These are phyloP conservation scores for Microthyrium microscopicum DNA, from an alignment of 2,329 filamentous ascomycete species.

Conservation along the genomic window DNA sequence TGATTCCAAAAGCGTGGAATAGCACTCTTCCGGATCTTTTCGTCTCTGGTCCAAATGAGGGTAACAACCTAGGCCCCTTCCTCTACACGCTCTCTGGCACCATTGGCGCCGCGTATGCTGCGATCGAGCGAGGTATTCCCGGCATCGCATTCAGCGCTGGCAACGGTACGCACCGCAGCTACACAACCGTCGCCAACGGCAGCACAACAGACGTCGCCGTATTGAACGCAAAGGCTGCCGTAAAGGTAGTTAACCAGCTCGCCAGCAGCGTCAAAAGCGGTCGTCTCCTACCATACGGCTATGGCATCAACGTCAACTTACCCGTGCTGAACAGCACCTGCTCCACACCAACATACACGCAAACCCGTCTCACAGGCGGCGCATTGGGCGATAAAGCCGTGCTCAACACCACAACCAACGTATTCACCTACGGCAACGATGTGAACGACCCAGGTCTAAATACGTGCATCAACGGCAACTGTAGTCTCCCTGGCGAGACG, in stretches of 20 bases:
- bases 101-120: conserved; percentile 33
- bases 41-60: conserved; percentile 39
- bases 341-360: conserved; percentile 27
- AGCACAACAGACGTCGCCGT: conserved; percentile 28
- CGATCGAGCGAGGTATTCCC: conserved; percentile 32
- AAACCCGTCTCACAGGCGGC: conserved; percentile 32
- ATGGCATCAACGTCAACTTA: conserved; percentile 35
- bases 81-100: conserved; percentile 36
- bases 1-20: conserved; percentile 31
- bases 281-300: conserved; percentile 29
- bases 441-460: conserved; percentile 31
- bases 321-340: conserved; percentile 25
- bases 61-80: conserved; percentile 37
- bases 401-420: conserved; percentile 25
- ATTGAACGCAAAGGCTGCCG: conserved; percentile 25
- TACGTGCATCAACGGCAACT: conserved; percentile 35
- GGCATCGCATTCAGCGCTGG: conserved; percentile 32
- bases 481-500: conserved; percentile 34
- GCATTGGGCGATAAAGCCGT: conserved; percentile 31
- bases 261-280: conserved; percentile 20
- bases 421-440: conserved; percentile 30
- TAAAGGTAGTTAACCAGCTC: conserved; percentile 29
- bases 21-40: conserved; percentile 37
- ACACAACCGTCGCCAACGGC: conserved; percentile 2
- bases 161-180: not conserved